phyloP scores from a whole-genome alignment of 768 basidiomycete species.

The Rickenella mellea region DNA sequence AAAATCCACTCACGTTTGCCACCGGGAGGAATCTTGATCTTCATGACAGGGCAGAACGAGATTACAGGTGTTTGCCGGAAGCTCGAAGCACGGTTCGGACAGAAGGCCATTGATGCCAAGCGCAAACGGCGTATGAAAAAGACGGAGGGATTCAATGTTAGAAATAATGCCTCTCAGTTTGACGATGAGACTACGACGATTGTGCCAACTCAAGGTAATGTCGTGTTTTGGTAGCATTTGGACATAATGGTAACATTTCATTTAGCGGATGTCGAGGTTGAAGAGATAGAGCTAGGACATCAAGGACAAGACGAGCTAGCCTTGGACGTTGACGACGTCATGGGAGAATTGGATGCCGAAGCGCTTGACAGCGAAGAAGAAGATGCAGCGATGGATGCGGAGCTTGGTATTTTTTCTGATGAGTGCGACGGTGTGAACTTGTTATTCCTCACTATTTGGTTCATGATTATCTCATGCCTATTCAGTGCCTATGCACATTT shows the following conservation, averaged over 20 bases:
- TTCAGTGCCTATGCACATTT: slow-evolving; percentile 84
- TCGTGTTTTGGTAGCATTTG: slow-evolving; percentile 1
- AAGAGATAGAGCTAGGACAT: slow-evolving; percentile 67
- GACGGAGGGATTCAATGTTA: slow-evolving; percentile 5
- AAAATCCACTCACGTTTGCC: slow-evolving; percentile 93
- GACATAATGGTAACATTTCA: neutral
- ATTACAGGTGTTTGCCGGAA: slow-evolving; percentile 78
- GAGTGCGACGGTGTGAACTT: slow-evolving; percentile 51
- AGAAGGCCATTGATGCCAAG: slow-evolving; percentile 49
- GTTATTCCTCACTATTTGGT: slow-evolving; percentile 4
- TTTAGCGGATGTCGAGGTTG: slow-evolving; percentile 66
- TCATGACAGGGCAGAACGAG: slow-evolving; percentile 94
- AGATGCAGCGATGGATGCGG: slow-evolving; percentile 36
- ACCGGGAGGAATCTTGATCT: slow-evolving; percentile 86
- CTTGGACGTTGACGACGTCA: slow-evolving; percentile 53
- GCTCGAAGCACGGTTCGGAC: slow-evolving; percentile 70
- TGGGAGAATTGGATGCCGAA: slow-evolving; percentile 60
- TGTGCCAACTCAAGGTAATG: slow-evolving; percentile 4
- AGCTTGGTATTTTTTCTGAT: slow-evolving; percentile 51
- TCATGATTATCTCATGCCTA: neutral
- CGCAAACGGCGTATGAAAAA: slow-evolving; percentile 23
- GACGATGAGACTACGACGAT: neutral
- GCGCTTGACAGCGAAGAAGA: slow-evolving; percentile 71
- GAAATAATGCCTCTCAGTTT: neutral
- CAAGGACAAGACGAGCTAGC: slow-evolving; percentile 40